Base-by-base conservation (phyloP, 495 filamentous ascomycete species). In the Glutinoglossum americanum region DNA sequence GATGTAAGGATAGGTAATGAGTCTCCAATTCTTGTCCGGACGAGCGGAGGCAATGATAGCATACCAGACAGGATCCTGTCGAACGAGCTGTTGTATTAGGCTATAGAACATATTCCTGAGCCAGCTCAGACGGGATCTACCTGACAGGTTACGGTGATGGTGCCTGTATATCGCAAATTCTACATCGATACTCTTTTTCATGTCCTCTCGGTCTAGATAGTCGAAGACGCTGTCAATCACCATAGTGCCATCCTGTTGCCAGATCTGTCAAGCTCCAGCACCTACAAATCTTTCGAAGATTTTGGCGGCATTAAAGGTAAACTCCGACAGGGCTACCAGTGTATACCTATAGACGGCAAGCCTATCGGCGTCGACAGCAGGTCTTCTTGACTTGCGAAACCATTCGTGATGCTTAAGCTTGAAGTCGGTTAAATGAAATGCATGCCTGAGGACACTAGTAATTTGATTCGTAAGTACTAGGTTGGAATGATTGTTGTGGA, bases 21-120 rank as follows among this genome's bases (percentile, higher is more conserved):
- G 23, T 5, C 25, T 32, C 49, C 25, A 28, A 30, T 28, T 28
- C 49, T 53, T 53, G 28, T 53, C 49, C 30, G 23, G 28, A 28
- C 49, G 49, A 19, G 49, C 49, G 5, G 49, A 28, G 23, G 49
- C 49, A 30, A 30, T 53, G 7, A 53, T 28, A 25, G 49, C 49
- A 32, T 28, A 53, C 49, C 28, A 53, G 49, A 53, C 49, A 32
- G 49, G 49, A 53, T 53, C 49, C 28, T 53, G 49, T 21, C 49
- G 23, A 13, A 19, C 49, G 25, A 53, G 49, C 28, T 53, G 49
- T 28, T 53, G 23, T 7, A 30, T 28, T 25, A 53, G 13, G 23
- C 49, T 30, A 25, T 53, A 30, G 23, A 28, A 53, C 49, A 53
- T 53, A 30, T 32, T 32, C 11, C 49, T 11, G 5, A 28, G 49